Conservation (phyloP, 306 rosid species). For the Lupinus albus region DNA sequence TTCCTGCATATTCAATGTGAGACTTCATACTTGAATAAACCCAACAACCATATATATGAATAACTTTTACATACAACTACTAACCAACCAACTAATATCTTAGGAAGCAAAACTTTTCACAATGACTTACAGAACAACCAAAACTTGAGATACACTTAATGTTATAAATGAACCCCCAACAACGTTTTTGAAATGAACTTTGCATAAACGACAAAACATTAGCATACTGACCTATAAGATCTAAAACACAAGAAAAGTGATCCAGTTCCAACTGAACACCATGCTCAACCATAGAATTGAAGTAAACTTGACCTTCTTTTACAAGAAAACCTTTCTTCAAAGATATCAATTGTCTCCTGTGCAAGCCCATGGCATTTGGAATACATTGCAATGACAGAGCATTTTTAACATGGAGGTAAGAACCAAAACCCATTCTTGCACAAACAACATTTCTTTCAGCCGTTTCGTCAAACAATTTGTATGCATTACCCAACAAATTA, state of each 20-base stretch:
- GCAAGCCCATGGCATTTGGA: no score
- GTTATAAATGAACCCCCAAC: not conserved
- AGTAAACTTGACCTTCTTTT: slow-evolving; percentile 63
- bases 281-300: slow-evolving; percentile 64
- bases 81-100: slow-evolving; percentile 15
- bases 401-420: slow-evolving; percentile 50
- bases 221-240: not conserved
- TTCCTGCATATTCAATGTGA: no score
- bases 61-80: not conserved
- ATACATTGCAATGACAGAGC: no score
- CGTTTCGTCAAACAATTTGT: slow-evolving; percentile 67
- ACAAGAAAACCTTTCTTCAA: slow-evolving; percentile 66
- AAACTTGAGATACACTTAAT: slow-evolving; percentile 7
- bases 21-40: no score
- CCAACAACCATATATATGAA: not conserved
- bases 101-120: not conserved
- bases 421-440: slow-evolving; percentile 68
- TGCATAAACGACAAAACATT: not conserved
- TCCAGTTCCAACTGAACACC: slow-evolving; percentile 69
- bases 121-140: not conserved
- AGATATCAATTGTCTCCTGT: slow-evolving; percentile 60
- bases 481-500: slow-evolving; percentile 52
- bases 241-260: slow-evolving; percentile 77
- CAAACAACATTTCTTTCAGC: slow-evolving; percentile 75
- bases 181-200: slow-evolving; percentile 11